Evolutionary conservation across 129 eudicot species (phyloP).

Genomic region (Flaveria robusta): DNA sequence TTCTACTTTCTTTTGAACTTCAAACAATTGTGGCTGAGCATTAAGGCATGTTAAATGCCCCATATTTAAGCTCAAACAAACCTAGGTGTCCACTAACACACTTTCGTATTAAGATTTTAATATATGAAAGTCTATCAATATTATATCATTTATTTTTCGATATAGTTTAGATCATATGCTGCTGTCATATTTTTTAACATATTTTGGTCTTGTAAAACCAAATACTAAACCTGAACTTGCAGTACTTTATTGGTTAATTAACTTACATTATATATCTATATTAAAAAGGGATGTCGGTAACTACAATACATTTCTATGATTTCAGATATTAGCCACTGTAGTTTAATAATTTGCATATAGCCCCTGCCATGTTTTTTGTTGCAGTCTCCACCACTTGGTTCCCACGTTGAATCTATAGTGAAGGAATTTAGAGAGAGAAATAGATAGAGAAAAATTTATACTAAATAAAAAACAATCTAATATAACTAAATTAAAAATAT

Average conservation of each 20-base stretch:
- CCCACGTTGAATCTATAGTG: too few species aligned
- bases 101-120: background rate
- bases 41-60: background rate
- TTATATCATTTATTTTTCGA: background rate
- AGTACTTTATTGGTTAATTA: background rate
- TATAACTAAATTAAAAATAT: too few species aligned
- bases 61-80: constrained; percentile 2
- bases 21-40: background rate
- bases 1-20: background rate
- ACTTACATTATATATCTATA: too few species aligned
- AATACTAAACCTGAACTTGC: background rate
- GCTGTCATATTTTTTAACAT: background rate
- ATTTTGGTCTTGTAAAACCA: background rate
- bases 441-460: too few species aligned
- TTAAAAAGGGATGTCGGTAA: too few species aligned
- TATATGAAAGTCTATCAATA: background rate
- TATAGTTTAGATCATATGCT: background rate
- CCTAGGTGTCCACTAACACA: background rate
- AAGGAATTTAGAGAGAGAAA: too few species aligned
- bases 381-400: too few species aligned
- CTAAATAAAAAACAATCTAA: too few species aligned
- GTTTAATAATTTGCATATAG: too few species aligned
- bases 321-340: too few species aligned
- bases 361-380: too few species aligned
- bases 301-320: too few species aligned